Base-by-base conservation (phyloP, 345 rosid genomes). In the Acer yangbiense region DNA sequence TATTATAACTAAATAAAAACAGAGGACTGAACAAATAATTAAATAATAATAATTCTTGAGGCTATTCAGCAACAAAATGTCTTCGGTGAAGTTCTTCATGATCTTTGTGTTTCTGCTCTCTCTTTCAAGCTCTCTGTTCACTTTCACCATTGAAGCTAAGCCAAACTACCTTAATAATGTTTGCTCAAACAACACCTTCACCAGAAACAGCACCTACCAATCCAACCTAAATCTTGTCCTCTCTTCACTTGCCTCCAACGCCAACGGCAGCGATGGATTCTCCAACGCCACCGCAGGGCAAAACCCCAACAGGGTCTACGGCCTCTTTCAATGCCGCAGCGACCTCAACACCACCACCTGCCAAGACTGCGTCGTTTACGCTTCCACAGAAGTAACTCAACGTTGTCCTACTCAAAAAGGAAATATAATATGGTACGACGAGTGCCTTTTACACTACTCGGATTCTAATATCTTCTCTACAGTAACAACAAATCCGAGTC, bases 391-490 rank as follows among this genome's bases (percentile, higher is more conserved):
- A 0, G 29, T 27, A 27, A 27, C 29, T 27, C 29, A 27, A 27
- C 39, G 6, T 14, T 88, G 96, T 73, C 86, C 85, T 27, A 27
- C 1, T 27, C 29, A 27, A 27, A 27, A 27, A 27, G 29, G 29
- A 27, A 27, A 27, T 27, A 27, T 27, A 27, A 27, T 27, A 27
- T 27, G 29, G 29, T 27, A 27, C 29, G 29, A 27, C 29, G 29
- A 76, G 72, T 90, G 93, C 76, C 68, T 78, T 81, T 0, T 88
- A 41, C 77, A 87, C 10, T 87, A 87, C 77, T 82, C 87, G 1
- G 71, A 85, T 58, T 71, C 16, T 0, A 43, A 71, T 48, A 73
- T 90, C 58, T 68, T 84, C 73, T 72, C 82, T 1, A 25, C 60
- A 3, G 16, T 7, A 4, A n/a, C 7, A 2, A 4, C 2, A 55